These are phyloP conservation scores for Kodamaea sagamina DNA, from an alignment of 805 yeast genomes.

Conservation along the genomic window DNA sequence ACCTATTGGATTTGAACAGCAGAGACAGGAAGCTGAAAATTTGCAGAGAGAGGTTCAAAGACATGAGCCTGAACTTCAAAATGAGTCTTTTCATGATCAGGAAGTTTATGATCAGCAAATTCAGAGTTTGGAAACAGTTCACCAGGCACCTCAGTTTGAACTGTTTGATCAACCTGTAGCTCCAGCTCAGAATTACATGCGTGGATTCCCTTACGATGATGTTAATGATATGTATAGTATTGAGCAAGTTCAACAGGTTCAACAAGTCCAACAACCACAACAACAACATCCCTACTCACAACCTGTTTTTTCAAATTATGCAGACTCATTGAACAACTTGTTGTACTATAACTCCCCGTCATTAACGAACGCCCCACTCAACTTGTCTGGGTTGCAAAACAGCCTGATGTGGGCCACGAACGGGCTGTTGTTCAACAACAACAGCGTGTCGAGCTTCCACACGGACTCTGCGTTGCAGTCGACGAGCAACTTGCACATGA, in stretches of 20 bases:
- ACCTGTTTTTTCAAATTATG: not conserved
- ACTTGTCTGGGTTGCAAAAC: slow-evolving; percentile 6
- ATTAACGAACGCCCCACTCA: not conserved
- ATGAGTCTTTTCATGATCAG: too few relatives aligned
- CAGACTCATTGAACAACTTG: slow-evolving; percentile 4
- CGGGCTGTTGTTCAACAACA: slow-evolving; percentile 7
- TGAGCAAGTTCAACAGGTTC: not conserved
- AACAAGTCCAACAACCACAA: not conserved
- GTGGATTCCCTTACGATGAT: slow-evolving; percentile 1
- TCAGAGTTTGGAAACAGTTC: not conserved
- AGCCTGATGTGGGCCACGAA: slow-evolving; percentile 8
- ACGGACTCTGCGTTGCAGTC: slow-evolving; percentile 1
- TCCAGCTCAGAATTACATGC: not conserved
- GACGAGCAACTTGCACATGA: slow-evolving; percentile 3
- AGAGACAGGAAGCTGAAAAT: slow-evolving; percentile 16
- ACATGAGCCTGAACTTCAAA: not conserved
- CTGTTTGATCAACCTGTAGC: slow-evolving; percentile 3
- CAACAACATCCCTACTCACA: not conserved
- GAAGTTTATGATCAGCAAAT: too few relatives aligned
- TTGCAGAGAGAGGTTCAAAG: slow-evolving; percentile 14
- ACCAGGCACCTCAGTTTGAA: slow-evolving; percentile 2
- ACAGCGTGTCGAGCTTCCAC: slow-evolving; percentile 7
- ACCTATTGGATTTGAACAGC: slow-evolving; percentile 14
- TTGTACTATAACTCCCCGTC: slow-evolving; percentile 2
- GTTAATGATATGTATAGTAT: not conserved